These are phyloP conservation scores for Tylopilus sp. DNA, from an alignment of 768 basidiomycete species.

Conservation along the genomic window DNA sequence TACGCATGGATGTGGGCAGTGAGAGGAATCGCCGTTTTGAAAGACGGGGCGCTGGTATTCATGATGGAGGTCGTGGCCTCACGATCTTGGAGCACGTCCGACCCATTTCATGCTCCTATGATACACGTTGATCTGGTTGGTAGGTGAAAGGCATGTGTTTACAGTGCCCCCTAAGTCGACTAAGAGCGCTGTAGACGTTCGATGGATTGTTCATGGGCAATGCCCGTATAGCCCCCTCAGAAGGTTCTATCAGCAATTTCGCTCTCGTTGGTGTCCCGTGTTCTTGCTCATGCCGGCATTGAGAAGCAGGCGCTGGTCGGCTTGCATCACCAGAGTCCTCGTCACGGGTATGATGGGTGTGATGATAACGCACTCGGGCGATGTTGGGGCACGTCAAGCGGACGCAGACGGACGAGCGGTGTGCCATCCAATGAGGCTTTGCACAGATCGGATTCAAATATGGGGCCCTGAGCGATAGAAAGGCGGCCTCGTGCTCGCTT, in stretches of 20 bases:
- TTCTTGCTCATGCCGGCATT: background rate
- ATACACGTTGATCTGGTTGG: background rate
- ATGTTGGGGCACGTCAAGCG: background rate
- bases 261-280: too few relatives aligned
- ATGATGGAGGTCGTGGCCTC: background rate
- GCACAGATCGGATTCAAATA: background rate
- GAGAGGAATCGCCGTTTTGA: constrained; percentile 3
- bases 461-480: background rate
- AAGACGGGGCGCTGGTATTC: background rate
- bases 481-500: background rate
- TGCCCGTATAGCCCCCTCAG: constrained; percentile 5
- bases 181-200: background rate
- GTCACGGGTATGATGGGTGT: background rate
- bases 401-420: background rate
- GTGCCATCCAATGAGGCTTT: background rate
- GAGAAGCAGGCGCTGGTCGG: background rate
- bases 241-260: background rate
- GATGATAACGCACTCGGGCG: background rate
- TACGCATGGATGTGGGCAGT: background rate
- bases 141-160: background rate
- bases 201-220: constrained; percentile 1
- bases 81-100: background rate
- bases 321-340: background rate
- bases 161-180: background rate
- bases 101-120: background rate